Conservation (phyloP, 1,284 basidiomycete genomes). For the Trichosporon ovoides region DNA sequence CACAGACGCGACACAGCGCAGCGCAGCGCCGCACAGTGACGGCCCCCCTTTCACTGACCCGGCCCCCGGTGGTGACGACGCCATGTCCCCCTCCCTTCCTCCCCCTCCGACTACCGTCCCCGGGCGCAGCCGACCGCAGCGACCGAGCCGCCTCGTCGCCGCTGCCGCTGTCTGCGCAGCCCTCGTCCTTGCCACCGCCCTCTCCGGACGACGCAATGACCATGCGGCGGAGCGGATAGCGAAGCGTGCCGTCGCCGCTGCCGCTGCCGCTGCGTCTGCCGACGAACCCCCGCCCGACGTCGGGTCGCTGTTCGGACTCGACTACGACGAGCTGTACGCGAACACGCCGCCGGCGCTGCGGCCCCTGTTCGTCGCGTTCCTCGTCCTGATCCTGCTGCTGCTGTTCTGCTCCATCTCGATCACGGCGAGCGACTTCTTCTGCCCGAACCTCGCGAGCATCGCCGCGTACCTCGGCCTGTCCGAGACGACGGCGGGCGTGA, state of each 20-base stretch:
- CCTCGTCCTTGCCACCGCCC: neutral
- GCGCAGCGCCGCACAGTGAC: no score
- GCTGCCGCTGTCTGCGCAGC: neutral
- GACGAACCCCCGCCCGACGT: no score
- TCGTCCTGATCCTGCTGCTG: constrained; percentile 48
- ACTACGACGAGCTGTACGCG: constrained; percentile 11
- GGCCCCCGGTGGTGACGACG: neutral
- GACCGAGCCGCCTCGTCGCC: neutral
- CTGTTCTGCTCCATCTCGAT: constrained; percentile 75
- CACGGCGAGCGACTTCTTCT: constrained; percentile 90
- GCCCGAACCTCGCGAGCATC: constrained; percentile 83
- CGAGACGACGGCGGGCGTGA: constrained; percentile 86
- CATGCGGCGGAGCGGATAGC: neutral
- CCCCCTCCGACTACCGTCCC: no score
- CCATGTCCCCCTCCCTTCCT: neutral
- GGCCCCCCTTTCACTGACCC: no score
- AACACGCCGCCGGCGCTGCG: constrained; percentile 8
- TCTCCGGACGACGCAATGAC: neutral
- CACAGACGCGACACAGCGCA: no score
- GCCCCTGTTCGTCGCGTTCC: constrained; percentile 34
- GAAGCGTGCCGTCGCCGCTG: neutral
- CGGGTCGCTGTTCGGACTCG: constrained; percentile 18
- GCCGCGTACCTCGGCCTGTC: constrained; percentile 73
- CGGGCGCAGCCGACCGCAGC: neutral
- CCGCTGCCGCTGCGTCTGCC: neutral